phyloP scores from a whole-genome alignment of 352 stramenopile species.

The Phytopythium kandeliae region DNA sequence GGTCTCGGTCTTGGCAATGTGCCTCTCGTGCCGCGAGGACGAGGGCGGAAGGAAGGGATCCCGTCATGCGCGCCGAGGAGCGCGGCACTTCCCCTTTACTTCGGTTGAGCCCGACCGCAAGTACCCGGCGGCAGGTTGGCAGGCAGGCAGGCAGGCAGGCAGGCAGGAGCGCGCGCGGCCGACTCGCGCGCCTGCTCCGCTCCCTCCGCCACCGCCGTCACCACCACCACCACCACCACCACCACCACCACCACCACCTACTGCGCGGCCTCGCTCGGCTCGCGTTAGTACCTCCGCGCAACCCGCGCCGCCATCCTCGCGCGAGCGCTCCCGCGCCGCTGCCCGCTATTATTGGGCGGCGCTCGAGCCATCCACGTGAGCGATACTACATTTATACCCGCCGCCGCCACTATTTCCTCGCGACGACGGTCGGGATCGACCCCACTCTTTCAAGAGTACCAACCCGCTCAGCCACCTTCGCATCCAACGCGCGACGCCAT shows the following conservation, averaged over 20 bases:
- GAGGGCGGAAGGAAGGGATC: too few species aligned
- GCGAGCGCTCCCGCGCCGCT: not conserved
- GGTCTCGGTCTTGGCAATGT: too few species aligned
- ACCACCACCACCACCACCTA: too few species aligned
- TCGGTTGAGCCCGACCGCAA: constrained; percentile 16
- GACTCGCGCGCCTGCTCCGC: too few species aligned
- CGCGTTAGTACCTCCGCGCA: not conserved
- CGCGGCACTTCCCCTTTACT: constrained; percentile 25
- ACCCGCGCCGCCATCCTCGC: not conserved
- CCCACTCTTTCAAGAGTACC: not conserved
- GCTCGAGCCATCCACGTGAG: not conserved
- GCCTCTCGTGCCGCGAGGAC: too few species aligned
- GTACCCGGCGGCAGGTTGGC: constrained; percentile 1
- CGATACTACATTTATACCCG: constrained; percentile 4
- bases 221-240: not conserved
- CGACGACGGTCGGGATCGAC: not conserved
- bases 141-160: too few species aligned
- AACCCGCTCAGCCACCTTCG: not conserved
- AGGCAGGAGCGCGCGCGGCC: too few species aligned
- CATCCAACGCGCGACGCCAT: constrained; percentile 7
- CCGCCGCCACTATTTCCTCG: not conserved
- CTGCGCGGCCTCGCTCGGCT: constrained; percentile 12
- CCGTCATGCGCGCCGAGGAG: too few species aligned
- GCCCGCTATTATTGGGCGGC: constrained; percentile 4
- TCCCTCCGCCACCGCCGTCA: not conserved